Evolutionary conservation across 2,329 filamentous ascomycete genomes (phyloP).

Genomic region (Emergomyces pasteurianus): DNA sequence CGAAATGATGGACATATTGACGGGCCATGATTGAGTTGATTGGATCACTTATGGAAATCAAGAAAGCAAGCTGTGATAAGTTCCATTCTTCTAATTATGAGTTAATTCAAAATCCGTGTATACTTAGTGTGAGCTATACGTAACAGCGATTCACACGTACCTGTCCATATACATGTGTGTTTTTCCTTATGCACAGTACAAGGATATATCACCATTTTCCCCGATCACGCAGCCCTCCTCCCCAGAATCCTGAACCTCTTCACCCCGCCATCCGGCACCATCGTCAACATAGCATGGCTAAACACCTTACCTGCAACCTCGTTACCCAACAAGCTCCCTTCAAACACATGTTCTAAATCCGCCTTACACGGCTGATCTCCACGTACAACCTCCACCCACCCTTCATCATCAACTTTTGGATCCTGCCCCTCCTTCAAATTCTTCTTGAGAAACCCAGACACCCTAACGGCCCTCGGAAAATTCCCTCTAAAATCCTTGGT

Average conservation of each 20-base stretch:
- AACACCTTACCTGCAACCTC: constrained; percentile 58
- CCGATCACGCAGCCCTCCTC: constrained; percentile 30
- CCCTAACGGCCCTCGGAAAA: constrained; percentile 29
- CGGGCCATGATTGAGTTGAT: too few relatives aligned
- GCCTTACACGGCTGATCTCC: constrained; percentile 28
- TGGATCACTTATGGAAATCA: not conserved
- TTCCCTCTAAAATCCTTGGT: constrained; percentile 37
- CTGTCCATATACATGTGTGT: not conserved
- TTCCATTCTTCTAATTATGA: not conserved
- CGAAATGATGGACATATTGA: not conserved
- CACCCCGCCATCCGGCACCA: constrained; percentile 86
- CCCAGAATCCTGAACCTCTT: constrained; percentile 75
- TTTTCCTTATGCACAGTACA: not conserved
- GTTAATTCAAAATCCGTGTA: not conserved
- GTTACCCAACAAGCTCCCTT: constrained; percentile 21
- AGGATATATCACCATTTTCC: not conserved
- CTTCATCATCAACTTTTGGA: constrained; percentile 22
- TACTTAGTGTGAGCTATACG: not conserved
- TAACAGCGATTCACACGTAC: not conserved
- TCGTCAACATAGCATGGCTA: constrained; percentile 79
- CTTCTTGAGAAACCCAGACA: constrained; percentile 19
- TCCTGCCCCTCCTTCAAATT: constrained; percentile 14
- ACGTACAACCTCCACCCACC: constrained; percentile 27
- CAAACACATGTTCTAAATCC: constrained; percentile 31
- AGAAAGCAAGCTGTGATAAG: not conserved